Percentiles rank a stretch among this genome's conserved stretches.
Conservation (phyloP, 495 filamentous ascomycete species). For the Lindgomyces ingoldianus region DNA sequence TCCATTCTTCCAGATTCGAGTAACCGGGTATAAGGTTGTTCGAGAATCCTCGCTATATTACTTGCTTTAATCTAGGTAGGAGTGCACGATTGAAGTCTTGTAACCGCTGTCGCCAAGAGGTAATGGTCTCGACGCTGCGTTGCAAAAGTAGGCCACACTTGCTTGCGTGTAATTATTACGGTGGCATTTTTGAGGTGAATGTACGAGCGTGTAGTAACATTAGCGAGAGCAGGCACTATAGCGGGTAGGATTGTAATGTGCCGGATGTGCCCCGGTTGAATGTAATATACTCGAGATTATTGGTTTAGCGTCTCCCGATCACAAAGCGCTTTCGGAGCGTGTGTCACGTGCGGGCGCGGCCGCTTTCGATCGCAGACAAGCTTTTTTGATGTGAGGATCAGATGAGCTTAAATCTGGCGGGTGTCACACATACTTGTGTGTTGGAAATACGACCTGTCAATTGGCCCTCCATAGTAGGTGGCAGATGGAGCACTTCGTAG, state of each 20-base stretch:
- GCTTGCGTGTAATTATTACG: background rate
- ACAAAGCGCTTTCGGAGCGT: background rate
- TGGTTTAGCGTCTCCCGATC: too few species aligned
- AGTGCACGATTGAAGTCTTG: background rate
- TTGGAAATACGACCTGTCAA: too few species aligned
- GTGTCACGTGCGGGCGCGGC: background rate
- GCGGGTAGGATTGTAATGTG: slow-evolving; percentile 1
- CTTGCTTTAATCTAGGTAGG: background rate
- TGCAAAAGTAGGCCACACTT: background rate
- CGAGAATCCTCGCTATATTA: slow-evolving; percentile 15
- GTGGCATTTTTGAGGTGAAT: background rate
- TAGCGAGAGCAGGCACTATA: too few species aligned
- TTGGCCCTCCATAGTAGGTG: too few species aligned
- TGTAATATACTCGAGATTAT: background rate
- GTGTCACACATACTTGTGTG: too few species aligned
- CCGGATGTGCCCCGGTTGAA: background rate
- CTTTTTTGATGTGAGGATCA: background rate
- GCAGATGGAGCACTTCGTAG: too few species aligned
- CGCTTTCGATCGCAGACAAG: background rate
- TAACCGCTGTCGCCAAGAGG: background rate
- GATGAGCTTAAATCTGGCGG: background rate
- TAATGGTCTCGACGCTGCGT: background rate
- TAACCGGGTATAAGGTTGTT: slow-evolving; percentile 6
- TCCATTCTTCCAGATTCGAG: slow-evolving; percentile 11
- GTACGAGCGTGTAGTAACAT: background rate